A percentile compares a stretch with the other conserved stretches of the same genome.
These are phyloP conservation scores for Thalassiosira ordinaria DNA, from an alignment of 352 stramenopile genomes.

Conservation along the genomic window DNA sequence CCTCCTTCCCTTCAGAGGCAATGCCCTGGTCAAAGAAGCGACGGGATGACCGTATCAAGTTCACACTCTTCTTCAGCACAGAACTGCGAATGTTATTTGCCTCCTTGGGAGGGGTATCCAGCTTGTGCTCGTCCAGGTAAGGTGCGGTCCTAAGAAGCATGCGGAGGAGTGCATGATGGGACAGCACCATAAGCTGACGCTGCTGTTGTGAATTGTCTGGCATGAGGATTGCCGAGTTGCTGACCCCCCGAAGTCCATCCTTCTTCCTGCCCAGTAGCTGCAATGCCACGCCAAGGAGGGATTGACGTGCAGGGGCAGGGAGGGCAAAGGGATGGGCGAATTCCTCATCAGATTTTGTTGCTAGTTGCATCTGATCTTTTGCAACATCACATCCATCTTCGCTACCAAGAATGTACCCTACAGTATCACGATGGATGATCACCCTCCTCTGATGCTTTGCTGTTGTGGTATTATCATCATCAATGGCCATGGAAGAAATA, in stretches of 20 bases:
- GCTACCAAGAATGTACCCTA: slow-evolving; percentile 64
- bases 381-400: neutral
- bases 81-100: slow-evolving; percentile 61
- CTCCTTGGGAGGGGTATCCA: slow-evolving; percentile 51
- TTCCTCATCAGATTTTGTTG: slow-evolving; percentile 54
- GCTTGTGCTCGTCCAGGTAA: slow-evolving; percentile 81
- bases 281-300: slow-evolving; percentile 66
- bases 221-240: slow-evolving; percentile 69
- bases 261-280: slow-evolving; percentile 76
- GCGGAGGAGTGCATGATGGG: slow-evolving; percentile 68
- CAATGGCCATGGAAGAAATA: slow-evolving; percentile 40
- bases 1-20: slow-evolving; percentile 14
- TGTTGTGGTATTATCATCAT: slow-evolving; percentile 7
- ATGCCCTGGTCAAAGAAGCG: slow-evolving; percentile 83
- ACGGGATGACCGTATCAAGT: slow-evolving; percentile 71
- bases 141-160: slow-evolving; percentile 80
- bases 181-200: slow-evolving; percentile 65
- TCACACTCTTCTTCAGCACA: slow-evolving; percentile 72
- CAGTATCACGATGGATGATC: slow-evolving; percentile 69
- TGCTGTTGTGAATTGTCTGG: slow-evolving; percentile 18
- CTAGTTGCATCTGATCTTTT: slow-evolving; percentile 20
- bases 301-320: slow-evolving; percentile 69
- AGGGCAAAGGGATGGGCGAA: slow-evolving; percentile 69
- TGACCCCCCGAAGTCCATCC: slow-evolving; percentile 64
- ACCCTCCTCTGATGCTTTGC: slow-evolving; percentile 38